Evolutionary conservation across 1,284 basidiomycete genomes (phyloP), one percentile per base, ranked within the genome.

Genomic region (Ustilago sp.): DNA sequence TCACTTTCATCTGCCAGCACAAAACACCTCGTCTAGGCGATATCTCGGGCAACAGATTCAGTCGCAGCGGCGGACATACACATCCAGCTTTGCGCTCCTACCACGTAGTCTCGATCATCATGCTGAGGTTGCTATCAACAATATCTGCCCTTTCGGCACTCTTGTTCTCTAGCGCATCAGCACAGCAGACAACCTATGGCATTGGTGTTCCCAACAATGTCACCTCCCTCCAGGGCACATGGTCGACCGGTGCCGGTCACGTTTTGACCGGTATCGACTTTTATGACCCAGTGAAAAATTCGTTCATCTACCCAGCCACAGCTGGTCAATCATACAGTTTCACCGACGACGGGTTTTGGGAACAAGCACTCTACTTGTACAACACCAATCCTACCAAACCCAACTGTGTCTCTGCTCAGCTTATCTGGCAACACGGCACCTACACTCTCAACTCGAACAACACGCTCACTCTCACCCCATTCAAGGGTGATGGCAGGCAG

Each of bases 381-480:
- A 69, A 73, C 47, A 68, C 77, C 45, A 83, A 84, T 57, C 69
- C 80, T 4, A 48, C 63, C n/a, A 69, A 74, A 13, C 82, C 80
- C n/a, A 63, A 76, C 36, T 85, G 84, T 55, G 82, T 85, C 51
- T 80, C 70, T n/a, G 82, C 80, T 8, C 72, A 80, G n/a, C 69
- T 85, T 34, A 77, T 81, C 28, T 85, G 84, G 84, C 83, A 85
- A 52, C 84, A 85, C 67, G 83, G 83, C 41, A 81, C 78, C 4
- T 85, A 82, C 59, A 53, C 65, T 11, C 61, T 80, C 54, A 80
- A 80, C 72, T 54, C 52, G 54, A 68, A 69, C 62, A 60, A 66
- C 53, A 68, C 80, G 45, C 68, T 85, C 45, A 74, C 68, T 19
- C 79, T 85, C 63, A 72, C 55, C 15, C 59, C 64, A 9, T 84